A percentile compares a stretch with the other conserved stretches of the same genome.
phyloP scores from a whole-genome alignment of 495 filamentous ascomycete genomes.

The Monascus purpureus region DNA sequence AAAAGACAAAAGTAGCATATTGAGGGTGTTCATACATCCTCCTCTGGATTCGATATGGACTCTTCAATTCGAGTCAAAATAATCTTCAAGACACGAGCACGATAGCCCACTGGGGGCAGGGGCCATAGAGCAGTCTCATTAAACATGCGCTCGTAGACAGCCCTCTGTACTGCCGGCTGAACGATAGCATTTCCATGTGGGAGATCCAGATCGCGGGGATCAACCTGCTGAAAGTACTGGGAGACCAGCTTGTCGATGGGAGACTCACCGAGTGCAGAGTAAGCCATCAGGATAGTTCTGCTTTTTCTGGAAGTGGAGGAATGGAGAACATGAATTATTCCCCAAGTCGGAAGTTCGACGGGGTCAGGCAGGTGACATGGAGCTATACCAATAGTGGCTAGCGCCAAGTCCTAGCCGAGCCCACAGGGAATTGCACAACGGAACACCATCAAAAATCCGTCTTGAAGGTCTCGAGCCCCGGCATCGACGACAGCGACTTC shows the following conservation, averaged over 20 bases:
- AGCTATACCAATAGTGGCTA: slow-evolving; percentile 13
- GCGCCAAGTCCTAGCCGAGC: slow-evolving; percentile 29
- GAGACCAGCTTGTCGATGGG: slow-evolving; percentile 18
- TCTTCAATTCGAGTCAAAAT: slow-evolving; percentile 51
- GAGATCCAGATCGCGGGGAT: slow-evolving; percentile 40
- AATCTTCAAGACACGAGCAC: slow-evolving; percentile 55
- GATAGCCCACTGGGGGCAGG: slow-evolving; percentile 52
- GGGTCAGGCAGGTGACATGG: slow-evolving; percentile 1
- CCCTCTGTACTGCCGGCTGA: slow-evolving; percentile 39
- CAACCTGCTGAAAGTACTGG: slow-evolving; percentile 56
- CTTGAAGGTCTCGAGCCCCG: slow-evolving; percentile 12
- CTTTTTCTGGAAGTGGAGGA: not conserved
- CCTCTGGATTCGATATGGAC: slow-evolving; percentile 58
- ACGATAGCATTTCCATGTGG: slow-evolving; percentile 39
- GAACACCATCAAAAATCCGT: slow-evolving; percentile 11
- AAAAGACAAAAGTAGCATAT: not conserved
- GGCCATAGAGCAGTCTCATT: slow-evolving; percentile 33
- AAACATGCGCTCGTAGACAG: slow-evolving; percentile 52
- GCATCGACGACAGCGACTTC: slow-evolving; percentile 11
- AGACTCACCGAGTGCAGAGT: not conserved
- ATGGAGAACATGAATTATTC: not conserved
- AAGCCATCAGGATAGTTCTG: not conserved
- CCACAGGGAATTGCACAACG: slow-evolving; percentile 19
- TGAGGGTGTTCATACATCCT: slow-evolving; percentile 52
- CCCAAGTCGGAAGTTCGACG: not conserved